Base-by-base conservation (phyloP, 2,329 filamentous ascomycete species). In the Stromatinia cepivora region DNA sequence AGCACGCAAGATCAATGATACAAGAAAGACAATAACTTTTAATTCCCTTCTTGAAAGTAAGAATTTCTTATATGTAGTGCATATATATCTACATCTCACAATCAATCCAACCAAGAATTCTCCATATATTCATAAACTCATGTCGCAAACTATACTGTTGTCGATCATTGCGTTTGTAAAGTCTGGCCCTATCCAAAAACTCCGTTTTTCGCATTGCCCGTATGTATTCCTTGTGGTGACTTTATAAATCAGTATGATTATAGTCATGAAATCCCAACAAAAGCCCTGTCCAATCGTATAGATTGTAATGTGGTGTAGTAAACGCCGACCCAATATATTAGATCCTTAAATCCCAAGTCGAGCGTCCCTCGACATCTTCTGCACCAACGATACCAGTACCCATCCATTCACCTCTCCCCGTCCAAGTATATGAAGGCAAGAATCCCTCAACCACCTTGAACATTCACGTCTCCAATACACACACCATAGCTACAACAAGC, bases 401-500 rank as follows among this genome's bases (percentile, higher is more conserved):
- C 7, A 5, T 28, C 17, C 13, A 22, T 22, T 10, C 28, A 17
- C 10, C 45, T 62, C 46, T 63, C 10, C 20, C 11, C 31, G 5
- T 64, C 34, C 5, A 28, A 63, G 8, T 36, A 39, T 52, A 36
- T 22, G 13, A 39, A 39, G 9, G 6, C 0, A n/a, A 52, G 17
- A 6, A 13, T 39, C 15, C 31, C 46, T 64, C n/a, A 64, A 52
- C 61, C 66, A 36, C 66, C 58, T 28, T 53, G 46, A 22, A 68
- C 36, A 28, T 68, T 68, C 9, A 68, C 66, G 9, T 63, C 57
- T 0, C 48, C n/a, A 6, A 53, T 64, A 20, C 66, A 68, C 2
- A 54, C 42, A 28, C 66, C 66, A 46, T 68, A 68, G 50, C 57
- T 63, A 28, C 66, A 68, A 15, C 66, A 68, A 31, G 66, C 66